Conservation (phyloP, 2,329 filamentous ascomycete genomes). For the Ascochyta pisi region DNA sequence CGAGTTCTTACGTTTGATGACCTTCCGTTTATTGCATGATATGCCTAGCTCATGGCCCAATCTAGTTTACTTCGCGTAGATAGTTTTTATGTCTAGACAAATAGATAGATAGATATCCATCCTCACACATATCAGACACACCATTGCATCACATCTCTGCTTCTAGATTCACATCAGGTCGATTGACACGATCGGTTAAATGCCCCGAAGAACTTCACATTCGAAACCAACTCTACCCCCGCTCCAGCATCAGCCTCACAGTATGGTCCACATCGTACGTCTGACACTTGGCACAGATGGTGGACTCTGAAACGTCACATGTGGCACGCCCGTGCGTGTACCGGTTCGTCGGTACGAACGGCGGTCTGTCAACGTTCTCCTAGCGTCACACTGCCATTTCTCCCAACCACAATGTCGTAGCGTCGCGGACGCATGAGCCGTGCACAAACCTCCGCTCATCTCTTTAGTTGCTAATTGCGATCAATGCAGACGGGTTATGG, state of each 20-base stretch:
- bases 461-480: too few species aligned
- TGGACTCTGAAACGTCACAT: slow-evolving; percentile 6
- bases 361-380: neutral
- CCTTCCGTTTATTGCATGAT: neutral
- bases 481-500: too few species aligned
- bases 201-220: neutral
- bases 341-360: neutral
- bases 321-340: slow-evolving; percentile 1
- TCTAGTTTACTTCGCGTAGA: slow-evolving; percentile 4
- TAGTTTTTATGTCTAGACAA: neutral
- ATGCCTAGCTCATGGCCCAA: neutral
- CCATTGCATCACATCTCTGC: neutral
- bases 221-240: neutral
- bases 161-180: neutral
- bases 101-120: slow-evolving; percentile 7
- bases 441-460: neutral
- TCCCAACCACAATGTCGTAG: neutral
- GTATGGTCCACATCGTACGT: neutral
- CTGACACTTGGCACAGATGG: slow-evolving; percentile 7
- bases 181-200: neutral
- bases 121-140: neutral
- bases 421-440: neutral
- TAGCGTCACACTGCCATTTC: neutral
- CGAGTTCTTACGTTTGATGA: slow-evolving; percentile 14
- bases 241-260: neutral